Evolutionary conservation across 108 stramenopile genomes (phyloP), one percentile per base, ranked within the genome.

Genomic region (Pelagomonas calceolata): DNA sequence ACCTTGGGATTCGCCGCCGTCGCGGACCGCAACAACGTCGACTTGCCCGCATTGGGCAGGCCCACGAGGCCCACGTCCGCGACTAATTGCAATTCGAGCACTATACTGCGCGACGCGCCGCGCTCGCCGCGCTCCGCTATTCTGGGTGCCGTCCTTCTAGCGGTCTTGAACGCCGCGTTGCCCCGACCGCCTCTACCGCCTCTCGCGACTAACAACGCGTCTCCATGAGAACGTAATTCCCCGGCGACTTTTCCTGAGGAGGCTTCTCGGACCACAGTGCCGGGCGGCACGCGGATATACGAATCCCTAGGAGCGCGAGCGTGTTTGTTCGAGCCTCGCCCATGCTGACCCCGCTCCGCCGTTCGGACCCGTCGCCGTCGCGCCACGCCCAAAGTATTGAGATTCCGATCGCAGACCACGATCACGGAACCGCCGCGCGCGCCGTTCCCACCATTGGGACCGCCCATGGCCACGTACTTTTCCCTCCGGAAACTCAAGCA

Each of bases 31-130:
- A 98, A 73, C 34, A 98, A 76, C 0, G 97, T 96, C 37, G 87
- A 89, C 85, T 98, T 98, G 68, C 97, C 97, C n/a, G 96, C 97
- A 85, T 95, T 98, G n/a, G 97, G 97, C 79, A 88, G 86, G 46
- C 96, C 96, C 68, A 98, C 76, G 70, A 98, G 88, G 44, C 96
- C 96, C 35, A 95, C 94, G 80, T 98, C 97, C 10, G 93, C 95
- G n/a, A 98, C 93, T 44, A 98, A 75, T 45, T 92, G 81, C 51
- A 98, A 79, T 78, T 95, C 95, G 31, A 98, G 75, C 33, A 81
- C 72, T 64, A 98, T 73, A 95, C 94, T 94, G 65, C 93, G 80
- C 69, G 82, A 79, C 37, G 85, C 85, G 21, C 94, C 96, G 17
- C 89, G 90, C 79, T 95, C 96, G 32, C 93, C 95, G 30, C 78